phyloP scores from a whole-genome alignment of 768 basidiomycete species.

The Boletus barrowsii region DNA sequence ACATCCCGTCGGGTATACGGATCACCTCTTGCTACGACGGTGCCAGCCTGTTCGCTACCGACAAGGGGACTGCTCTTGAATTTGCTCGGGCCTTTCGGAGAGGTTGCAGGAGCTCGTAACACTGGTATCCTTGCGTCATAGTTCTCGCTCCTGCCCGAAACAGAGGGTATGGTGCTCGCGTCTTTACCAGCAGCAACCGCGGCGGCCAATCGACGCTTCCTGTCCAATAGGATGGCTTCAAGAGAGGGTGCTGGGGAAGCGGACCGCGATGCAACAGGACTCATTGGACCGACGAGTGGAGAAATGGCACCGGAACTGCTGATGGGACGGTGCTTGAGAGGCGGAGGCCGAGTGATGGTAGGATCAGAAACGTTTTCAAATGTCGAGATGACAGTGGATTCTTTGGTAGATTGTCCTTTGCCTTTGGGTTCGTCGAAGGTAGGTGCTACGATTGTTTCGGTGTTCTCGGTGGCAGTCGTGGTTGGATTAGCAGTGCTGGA shows the following conservation, averaged over 20 bases:
- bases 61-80: slow-evolving; percentile 77
- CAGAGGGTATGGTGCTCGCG: neutral
- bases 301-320: slow-evolving; percentile 14
- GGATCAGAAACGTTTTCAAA: neutral
- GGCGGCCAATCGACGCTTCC: slow-evolving; percentile 51
- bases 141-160: slow-evolving; percentile 10
- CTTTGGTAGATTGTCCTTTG: slow-evolving; percentile 1
- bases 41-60: slow-evolving; percentile 40
- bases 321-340: slow-evolving; percentile 13
- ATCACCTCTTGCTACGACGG: slow-evolving; percentile 41
- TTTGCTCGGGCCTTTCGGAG: slow-evolving; percentile 46
- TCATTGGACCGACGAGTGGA: slow-evolving; percentile 13
- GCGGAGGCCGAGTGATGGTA: neutral
- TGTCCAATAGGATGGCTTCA: slow-evolving; percentile 65
- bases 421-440: slow-evolving; percentile 1
- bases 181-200: slow-evolving; percentile 22
- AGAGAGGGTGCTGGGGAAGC: slow-evolving; percentile 54
- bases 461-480: neutral
- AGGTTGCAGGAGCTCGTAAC: slow-evolving; percentile 12
- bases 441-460: neutral
- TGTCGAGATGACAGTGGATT: neutral
- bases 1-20: slow-evolving; percentile 36
- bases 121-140: slow-evolving; percentile 13
- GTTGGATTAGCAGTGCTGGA: neutral
- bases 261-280: slow-evolving; percentile 29